Conservation (phyloP, 805 yeast species). For the Grigorovia yakushimaensis region DNA sequence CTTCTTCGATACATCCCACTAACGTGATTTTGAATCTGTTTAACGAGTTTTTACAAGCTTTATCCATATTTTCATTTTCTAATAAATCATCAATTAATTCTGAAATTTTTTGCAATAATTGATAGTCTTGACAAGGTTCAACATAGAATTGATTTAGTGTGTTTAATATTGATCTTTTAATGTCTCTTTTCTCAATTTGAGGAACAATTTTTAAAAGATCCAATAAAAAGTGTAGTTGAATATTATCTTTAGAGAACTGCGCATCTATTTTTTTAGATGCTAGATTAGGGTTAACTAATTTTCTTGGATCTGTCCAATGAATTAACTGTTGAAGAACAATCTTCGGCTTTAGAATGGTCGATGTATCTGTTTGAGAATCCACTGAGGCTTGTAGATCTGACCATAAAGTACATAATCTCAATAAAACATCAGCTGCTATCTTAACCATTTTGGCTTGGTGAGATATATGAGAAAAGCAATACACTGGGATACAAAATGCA, state of each 20-base stretch:
- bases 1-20: slow-evolving; percentile 7
- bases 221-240: slow-evolving; percentile 48
- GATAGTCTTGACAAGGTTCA: slow-evolving; percentile 25
- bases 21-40: slow-evolving; percentile 20
- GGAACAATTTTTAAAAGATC: slow-evolving; percentile 45
- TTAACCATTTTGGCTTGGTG: slow-evolving; percentile 62
- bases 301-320: slow-evolving; percentile 78
- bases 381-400: slow-evolving; percentile 30
- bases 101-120: slow-evolving; percentile 19
- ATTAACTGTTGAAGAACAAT: slow-evolving; percentile 59
- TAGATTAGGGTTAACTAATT: slow-evolving; percentile 36
- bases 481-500: slow-evolving; percentile 82
- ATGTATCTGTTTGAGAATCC: slow-evolving; percentile 18
- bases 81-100: slow-evolving; percentile 23
- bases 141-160: slow-evolving; percentile 42
- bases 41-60: slow-evolving; percentile 28
- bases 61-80: slow-evolving; percentile 28
- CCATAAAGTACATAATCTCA: slow-evolving; percentile 42
- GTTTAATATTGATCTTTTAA: slow-evolving; percentile 42
- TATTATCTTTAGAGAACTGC: slow-evolving; percentile 33
- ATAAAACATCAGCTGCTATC: slow-evolving; percentile 57
- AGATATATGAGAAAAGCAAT: slow-evolving; percentile 60
- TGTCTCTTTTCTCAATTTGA: slow-evolving; percentile 39
- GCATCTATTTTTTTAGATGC: slow-evolving; percentile 26
- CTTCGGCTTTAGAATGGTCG: slow-evolving; percentile 34